Conservation (phyloP, 163 green algal species). For the Coccomyxa subellipsoidea region DNA sequence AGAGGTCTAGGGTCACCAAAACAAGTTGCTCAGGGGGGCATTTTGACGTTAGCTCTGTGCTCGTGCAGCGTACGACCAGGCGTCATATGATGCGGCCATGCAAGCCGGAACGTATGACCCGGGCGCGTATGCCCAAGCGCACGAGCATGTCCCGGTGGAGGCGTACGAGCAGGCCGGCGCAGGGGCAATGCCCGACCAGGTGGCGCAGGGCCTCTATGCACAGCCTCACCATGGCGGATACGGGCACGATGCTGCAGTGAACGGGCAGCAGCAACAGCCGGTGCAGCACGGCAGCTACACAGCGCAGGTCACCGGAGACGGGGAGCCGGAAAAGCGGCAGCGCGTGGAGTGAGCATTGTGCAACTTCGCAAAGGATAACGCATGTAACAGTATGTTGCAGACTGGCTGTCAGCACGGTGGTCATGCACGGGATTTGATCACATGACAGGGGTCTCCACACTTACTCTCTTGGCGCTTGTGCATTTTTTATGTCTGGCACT, state of each 20-base stretch:
- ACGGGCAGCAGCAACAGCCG: neutral
- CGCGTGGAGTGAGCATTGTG: neutral
- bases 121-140: neutral
- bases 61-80: neutral
- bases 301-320: neutral
- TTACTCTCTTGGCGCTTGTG: too few species aligned
- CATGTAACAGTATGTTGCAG: too few species aligned
- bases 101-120: neutral
- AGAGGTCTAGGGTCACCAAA: too few species aligned
- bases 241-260: neutral
- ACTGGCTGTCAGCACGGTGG: too few species aligned
- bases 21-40: neutral
- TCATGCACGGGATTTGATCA: too few species aligned
- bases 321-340: neutral
- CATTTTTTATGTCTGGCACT: too few species aligned
- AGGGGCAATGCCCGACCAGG: neutral
- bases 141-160: neutral
- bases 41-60: neutral
- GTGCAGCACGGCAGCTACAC: neutral
- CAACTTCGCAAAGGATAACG: too few species aligned
- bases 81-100: neutral
- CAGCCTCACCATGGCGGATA: neutral
- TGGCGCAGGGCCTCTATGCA: neutral
- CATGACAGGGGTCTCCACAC: too few species aligned
- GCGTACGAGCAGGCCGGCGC: neutral